Evolutionary conservation across 1,284 basidiomycete species (phyloP), one percentile per base, ranked within the genome.

Genomic region (Cerioporus squamosus): DNA sequence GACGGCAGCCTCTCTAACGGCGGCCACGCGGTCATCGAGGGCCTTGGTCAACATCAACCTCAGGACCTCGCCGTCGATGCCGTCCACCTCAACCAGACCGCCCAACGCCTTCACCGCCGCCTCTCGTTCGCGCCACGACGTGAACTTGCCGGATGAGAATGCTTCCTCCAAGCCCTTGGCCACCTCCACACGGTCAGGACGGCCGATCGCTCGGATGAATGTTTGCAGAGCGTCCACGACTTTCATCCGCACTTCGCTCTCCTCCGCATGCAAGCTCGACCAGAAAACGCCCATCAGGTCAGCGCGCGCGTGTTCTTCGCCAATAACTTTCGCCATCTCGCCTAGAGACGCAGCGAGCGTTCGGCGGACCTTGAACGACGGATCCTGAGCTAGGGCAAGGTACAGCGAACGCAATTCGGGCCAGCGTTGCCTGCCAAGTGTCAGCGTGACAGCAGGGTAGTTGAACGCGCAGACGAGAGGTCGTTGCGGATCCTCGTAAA

Each of bases 391-490:
- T 46, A 98, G 80, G 8, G 82, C 78, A 22, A 82, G 70, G 74
- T 97, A 95, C 43, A 87, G 77, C 6, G 81, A 79, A 26, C 90
- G 86, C 14, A 99, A 76, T 60, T 89, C 83, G n/a, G 72, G 68
- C 96, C 96, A 99, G 44, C 91, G 83, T 2, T 75, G 73, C 5
- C 79, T 75, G 5, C 96, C 96, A 17, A 98, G 79, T 0, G 95
- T 94, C 8, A 96, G 80, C 12, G 88, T 86, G 1, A 98, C 93
- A 12, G 96, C 96, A 18, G 96, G 97, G 68, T 94, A 90, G 74
- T 98, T 98, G 80, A 96, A 98, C 8, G 94, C 94, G 65, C 94
- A 93, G 29, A 97, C 90, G 17, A 96, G 79, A 10, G 93, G 87
- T 43, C 95, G 87, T 55, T 93, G 87, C 1, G 87, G 84, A 62